These are phyloP conservation scores for Aspergillus melleus DNA, from an alignment of 2,329 filamentous ascomycete species.

Conservation along the genomic window DNA sequence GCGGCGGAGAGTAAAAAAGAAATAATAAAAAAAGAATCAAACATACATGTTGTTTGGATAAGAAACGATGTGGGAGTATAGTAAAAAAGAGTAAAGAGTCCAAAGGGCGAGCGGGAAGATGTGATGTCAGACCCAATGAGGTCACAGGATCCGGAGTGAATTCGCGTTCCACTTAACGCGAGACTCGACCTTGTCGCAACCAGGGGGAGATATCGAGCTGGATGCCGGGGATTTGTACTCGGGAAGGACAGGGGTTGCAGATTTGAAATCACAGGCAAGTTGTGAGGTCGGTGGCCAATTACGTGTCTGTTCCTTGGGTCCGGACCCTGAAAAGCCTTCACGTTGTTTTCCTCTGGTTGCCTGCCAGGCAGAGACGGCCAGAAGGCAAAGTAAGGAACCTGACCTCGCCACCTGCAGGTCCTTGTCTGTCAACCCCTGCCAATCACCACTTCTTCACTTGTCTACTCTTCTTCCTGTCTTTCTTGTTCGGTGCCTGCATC, in stretches of 20 bases:
- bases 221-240: too few species aligned
- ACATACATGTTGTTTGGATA: conserved; percentile 14
- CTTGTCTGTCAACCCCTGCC: neutral
- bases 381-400: neutral
- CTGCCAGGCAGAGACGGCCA: neutral
- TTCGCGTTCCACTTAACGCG: conserved; percentile 47
- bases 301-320: neutral
- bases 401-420: conserved; percentile 3
- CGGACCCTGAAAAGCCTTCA: conserved; percentile 9
- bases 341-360: neutral
- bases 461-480: neutral
- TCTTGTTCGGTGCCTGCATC: too few species aligned
- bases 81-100: neutral
- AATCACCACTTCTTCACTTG: neutral
- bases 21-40: neutral
- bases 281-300: too few species aligned
- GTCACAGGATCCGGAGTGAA: conserved; percentile 38
- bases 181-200: conserved; percentile 15
- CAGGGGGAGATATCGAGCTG: too few species aligned
- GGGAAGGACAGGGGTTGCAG: too few species aligned
- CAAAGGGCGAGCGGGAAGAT: neutral
- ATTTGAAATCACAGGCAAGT: too few species aligned
- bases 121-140: conserved; percentile 3
- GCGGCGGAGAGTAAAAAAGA: neutral
- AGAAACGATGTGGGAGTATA: neutral